phyloP scores from a whole-genome alignment of 257 asterid genomes.

The Thymus quinquecostatus region DNA sequence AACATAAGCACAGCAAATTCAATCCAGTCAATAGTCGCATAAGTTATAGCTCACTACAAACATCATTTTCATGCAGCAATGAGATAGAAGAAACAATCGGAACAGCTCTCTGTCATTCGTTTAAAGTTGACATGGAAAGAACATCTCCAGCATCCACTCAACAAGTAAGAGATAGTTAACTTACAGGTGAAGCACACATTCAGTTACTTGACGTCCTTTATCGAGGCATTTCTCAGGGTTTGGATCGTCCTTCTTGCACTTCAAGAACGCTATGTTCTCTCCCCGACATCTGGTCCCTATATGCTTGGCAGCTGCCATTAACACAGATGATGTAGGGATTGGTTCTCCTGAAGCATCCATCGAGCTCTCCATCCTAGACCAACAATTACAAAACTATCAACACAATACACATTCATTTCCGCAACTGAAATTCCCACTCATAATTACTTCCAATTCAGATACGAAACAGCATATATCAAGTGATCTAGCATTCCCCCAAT shows the following conservation, averaged over 20 bases:
- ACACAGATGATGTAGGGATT: constrained; percentile 65
- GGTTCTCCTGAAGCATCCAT: constrained; percentile 61
- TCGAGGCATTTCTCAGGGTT: constrained; percentile 84
- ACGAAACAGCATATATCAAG: neutral
- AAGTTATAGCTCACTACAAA: constrained; percentile 15
- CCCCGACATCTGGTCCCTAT: constrained; percentile 65
- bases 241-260: constrained; percentile 80
- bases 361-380: constrained; percentile 54
- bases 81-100: constrained; percentile 12
- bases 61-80: neutral
- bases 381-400: constrained; percentile 20
- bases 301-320: constrained; percentile 80
- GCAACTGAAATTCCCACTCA: neutral
- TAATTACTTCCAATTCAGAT: neutral
- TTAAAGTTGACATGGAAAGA: neutral
- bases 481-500: neutral
- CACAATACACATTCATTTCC: neutral
- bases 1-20: neutral
- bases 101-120: neutral
- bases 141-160: constrained; percentile 12
- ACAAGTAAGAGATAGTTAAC: constrained; percentile 29
- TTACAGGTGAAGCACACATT: constrained; percentile 78
- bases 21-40: neutral
- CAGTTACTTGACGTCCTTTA: constrained; percentile 81
- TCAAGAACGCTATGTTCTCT: constrained; percentile 73